Evolutionary conservation across 2,329 filamentous ascomycete species (phyloP).

Genomic region (Colletotrichum costaricense): DNA sequence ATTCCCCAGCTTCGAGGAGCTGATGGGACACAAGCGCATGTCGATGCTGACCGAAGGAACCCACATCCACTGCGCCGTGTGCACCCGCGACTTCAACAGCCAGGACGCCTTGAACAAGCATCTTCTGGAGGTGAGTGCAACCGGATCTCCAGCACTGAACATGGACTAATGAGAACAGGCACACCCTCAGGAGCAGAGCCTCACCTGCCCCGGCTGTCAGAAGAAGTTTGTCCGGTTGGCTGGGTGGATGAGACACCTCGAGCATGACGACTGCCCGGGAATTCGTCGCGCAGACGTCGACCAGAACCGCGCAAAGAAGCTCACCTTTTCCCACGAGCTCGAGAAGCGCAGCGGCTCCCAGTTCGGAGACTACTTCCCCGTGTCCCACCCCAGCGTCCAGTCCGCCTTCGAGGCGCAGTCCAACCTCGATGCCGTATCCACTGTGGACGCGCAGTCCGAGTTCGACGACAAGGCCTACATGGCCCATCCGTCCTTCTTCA

Average conservation of each 20-base stretch:
- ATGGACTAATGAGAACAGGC: conserved; percentile 40
- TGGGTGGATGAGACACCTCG: conserved; percentile 57
- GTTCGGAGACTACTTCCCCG: conserved; percentile 38
- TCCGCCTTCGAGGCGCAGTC: conserved; percentile 3
- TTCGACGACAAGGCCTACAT: conserved; percentile 21
- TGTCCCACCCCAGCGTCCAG: conserved; percentile 15
- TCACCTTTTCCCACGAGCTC: conserved; percentile 47
- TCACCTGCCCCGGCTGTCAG: conserved; percentile 60
- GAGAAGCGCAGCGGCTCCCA: conserved; percentile 36
- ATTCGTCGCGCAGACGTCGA: conserved; percentile 49
- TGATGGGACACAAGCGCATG: conserved; percentile 43
- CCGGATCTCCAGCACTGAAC: neutral
- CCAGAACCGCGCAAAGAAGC: conserved; percentile 48
- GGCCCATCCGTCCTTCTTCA: conserved; percentile 29
- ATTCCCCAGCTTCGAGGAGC: conserved; percentile 1
- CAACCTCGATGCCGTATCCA: neutral
- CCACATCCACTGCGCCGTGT: conserved; percentile 52
- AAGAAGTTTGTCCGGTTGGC: conserved; percentile 50
- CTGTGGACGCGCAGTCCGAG: conserved; percentile 6
- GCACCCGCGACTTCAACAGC: conserved; percentile 48
- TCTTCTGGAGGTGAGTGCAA: conserved; percentile 36
- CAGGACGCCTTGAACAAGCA: conserved; percentile 50
- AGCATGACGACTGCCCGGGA: conserved; percentile 50
- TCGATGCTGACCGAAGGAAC: conserved; percentile 40
- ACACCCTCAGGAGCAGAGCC: conserved; percentile 52